phyloP scores from a whole-genome alignment of 2,329 filamentous ascomycete genomes.

The Colletotrichum euphorbiae region DNA sequence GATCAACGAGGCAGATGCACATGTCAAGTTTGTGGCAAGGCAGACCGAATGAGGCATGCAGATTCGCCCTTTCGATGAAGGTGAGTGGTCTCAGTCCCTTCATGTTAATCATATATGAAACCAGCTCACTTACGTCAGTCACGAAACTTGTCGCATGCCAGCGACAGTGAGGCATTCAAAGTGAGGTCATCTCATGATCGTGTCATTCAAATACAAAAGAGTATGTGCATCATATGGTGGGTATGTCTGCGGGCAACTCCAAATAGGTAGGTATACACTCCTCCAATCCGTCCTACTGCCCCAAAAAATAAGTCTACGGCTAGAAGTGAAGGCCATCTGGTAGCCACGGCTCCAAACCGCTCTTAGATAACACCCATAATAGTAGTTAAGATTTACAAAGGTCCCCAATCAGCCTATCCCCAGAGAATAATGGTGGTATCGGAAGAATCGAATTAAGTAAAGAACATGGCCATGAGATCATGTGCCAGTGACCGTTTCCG shows the following conservation, averaged over 20 bases:
- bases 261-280: conserved; percentile 34
- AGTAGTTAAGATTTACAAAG: conserved; percentile 18
- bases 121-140: neutral
- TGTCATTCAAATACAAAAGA: conserved; percentile 37
- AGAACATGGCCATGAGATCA: conserved; percentile 20
- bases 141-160: conserved; percentile 15
- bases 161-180: conserved; percentile 1
- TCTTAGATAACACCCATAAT: conserved; percentile 17
- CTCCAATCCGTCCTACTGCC: conserved; percentile 18
- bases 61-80: neutral
- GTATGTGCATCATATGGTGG: conserved; percentile 37
- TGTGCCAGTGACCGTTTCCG: neutral
- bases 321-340: conserved; percentile 39
- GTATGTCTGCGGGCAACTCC: conserved; percentile 33
- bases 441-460: conserved; percentile 39
- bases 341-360: conserved; percentile 33
- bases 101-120: neutral
- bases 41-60: neutral
- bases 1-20: neutral
- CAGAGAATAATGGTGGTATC: conserved; percentile 43
- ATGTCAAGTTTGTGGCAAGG: neutral
- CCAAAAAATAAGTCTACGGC: conserved; percentile 29
- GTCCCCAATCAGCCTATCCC: conserved; percentile 45
- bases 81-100: neutral
- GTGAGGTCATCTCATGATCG: conserved; percentile 35